A percentile compares a stretch with the other conserved stretches of the same genome.
phyloP scores from a whole-genome alignment of 2,329 filamentous ascomycete species.

The Penicillium paneum region DNA sequence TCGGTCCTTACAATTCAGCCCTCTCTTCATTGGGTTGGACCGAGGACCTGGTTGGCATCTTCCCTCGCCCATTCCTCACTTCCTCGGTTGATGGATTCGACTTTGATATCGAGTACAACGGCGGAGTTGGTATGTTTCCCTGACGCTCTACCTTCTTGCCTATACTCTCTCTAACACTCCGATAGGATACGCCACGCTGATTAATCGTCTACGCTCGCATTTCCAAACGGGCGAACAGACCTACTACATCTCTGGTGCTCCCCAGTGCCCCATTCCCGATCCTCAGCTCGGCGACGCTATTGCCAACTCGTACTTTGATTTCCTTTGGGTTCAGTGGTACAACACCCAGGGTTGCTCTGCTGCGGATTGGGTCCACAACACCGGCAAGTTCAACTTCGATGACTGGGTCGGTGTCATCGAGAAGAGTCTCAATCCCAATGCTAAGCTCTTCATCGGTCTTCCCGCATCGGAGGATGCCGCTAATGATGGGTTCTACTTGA shows the following conservation, averaged over 20 bases:
- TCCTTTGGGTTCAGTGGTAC: constrained; percentile 57
- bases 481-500: constrained; percentile 45
- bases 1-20: constrained; percentile 41
- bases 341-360: constrained; percentile 54
- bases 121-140: constrained; percentile 27
- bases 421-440: constrained; percentile 38
- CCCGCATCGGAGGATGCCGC: constrained; percentile 35
- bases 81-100: constrained; percentile 53
- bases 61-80: constrained; percentile 49
- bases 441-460: constrained; percentile 56
- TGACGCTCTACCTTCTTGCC: not conserved
- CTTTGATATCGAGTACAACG: constrained; percentile 45
- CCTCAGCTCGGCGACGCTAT: constrained; percentile 48
- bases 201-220: constrained; percentile 46
- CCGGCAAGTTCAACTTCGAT: constrained; percentile 46
- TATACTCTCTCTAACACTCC: not conserved
- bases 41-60: not conserved
- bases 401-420: constrained; percentile 45
- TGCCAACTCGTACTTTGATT: constrained; percentile 47
- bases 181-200: constrained; percentile 47
- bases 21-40: constrained; percentile 28
- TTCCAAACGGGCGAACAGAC: constrained; percentile 34
- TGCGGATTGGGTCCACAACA: constrained; percentile 38
- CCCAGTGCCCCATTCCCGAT: constrained; percentile 53
- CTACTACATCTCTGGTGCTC: constrained; percentile 54